Percentiles rank a stretch among this genome's conserved stretches.
Evolutionary conservation across 2,329 filamentous ascomycete genomes (phyloP).

Genomic region (Exophiala sp.): DNA sequence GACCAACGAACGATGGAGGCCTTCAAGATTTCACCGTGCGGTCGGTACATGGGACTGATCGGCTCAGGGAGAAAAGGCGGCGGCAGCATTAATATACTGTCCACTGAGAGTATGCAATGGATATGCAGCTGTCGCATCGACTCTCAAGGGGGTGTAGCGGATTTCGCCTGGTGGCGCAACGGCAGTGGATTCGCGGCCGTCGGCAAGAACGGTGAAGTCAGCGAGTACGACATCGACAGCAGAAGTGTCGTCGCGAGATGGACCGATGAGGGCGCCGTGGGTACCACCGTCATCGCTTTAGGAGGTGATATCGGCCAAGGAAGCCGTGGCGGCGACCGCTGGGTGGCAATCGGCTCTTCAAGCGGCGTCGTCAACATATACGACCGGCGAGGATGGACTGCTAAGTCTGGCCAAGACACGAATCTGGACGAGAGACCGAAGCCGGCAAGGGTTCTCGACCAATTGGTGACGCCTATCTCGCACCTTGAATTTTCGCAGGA

Average conservation of each 20-base stretch:
- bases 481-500: conserved; percentile 79
- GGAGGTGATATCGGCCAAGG: conserved; percentile 50
- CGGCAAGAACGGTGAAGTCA: conserved; percentile 82
- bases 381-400: conserved; percentile 57
- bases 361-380: conserved; percentile 93
- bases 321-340: conserved; percentile 69
- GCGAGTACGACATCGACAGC: conserved; percentile 74
- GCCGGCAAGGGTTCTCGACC: conserved; percentile 72
- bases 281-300: conserved; percentile 75
- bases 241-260: conserved; percentile 74
- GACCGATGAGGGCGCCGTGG: conserved; percentile 85
- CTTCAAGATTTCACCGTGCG: conserved; percentile 83
- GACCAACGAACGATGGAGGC: conserved; percentile 89
- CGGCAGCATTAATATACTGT: conserved; percentile 81
- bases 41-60: conserved; percentile 77
- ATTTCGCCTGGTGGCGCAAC: conserved; percentile 89
- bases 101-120: conserved; percentile 81
- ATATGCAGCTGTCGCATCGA: conserved; percentile 77
- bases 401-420: conserved; percentile 24
- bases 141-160: conserved; percentile 75
- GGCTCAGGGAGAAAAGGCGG: conserved; percentile 80
- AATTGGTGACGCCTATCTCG: conserved; percentile 82
- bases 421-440: conserved; percentile 59
- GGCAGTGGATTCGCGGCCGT: conserved; percentile 77
- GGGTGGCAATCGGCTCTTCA: conserved; percentile 82